These are phyloP conservation scores for Phyllostachys edulis DNA, from an alignment of 176 grass and related monocot species.

Conservation along the genomic window DNA sequence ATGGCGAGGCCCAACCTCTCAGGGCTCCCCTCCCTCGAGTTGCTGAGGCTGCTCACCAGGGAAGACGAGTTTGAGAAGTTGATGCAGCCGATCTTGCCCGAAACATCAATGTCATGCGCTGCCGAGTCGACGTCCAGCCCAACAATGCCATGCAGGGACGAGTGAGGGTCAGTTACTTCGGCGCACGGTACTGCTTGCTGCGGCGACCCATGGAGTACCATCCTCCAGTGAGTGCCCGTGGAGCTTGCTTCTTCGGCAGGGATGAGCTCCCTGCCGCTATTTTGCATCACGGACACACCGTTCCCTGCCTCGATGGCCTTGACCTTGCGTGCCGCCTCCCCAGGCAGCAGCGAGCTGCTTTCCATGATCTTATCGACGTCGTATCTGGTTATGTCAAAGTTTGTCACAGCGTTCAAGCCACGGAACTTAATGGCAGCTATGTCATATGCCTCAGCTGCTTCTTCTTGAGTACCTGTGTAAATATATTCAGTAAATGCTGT, in stretches of 20 bases:
- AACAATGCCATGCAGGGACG: slow-evolving; percentile 29
- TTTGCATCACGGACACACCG: not conserved
- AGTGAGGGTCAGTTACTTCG: slow-evolving; percentile 20
- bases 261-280: slow-evolving; percentile 10
- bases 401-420: slow-evolving; percentile 85
- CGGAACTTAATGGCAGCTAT: slow-evolving; percentile 97
- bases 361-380: slow-evolving; percentile 79
- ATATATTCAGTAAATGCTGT: not conserved
- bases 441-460: slow-evolving; percentile 94
- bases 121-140: slow-evolving; percentile 25
- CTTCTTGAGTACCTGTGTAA: slow-evolving; percentile 74
- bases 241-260: not conserved
- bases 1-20: slow-evolving; percentile 48
- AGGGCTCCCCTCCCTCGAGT: slow-evolving; percentile 74
- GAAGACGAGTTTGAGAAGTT: slow-evolving; percentile 76
- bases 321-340: slow-evolving; percentile 61
- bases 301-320: slow-evolving; percentile 35
- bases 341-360: slow-evolving; percentile 66
- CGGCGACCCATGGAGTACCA: slow-evolving; percentile 50
- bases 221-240: slow-evolving; percentile 47
- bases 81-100: slow-evolving; percentile 35
- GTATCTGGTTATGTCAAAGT: slow-evolving; percentile 89
- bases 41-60: slow-evolving; percentile 65
- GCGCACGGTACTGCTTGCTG: slow-evolving; percentile 33
- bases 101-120: slow-evolving; percentile 11